These are phyloP conservation scores for Gossypium anomalum DNA, from an alignment of 345 rosid genomes.

Conservation along the genomic window DNA sequence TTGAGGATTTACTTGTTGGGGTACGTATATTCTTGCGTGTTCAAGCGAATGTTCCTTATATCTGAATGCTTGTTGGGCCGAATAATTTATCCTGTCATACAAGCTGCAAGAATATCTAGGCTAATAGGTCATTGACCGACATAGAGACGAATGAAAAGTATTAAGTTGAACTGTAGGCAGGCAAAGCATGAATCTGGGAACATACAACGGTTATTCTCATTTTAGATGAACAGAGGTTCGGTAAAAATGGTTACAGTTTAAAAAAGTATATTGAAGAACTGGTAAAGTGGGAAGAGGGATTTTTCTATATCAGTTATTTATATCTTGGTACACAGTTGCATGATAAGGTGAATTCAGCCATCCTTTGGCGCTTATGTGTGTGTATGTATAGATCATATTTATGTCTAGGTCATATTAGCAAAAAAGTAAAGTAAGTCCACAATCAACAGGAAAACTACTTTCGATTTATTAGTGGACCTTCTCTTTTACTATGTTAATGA, in stretches of 20 bases:
- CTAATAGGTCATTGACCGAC: not conserved
- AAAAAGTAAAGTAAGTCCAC: no score
- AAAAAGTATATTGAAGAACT: no score
- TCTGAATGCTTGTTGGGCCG: constrained; percentile 2
- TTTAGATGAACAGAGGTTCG: not conserved
- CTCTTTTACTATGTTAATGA: no score
- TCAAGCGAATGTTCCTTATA: not conserved
- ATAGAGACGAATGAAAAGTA: not conserved
- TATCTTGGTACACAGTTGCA: no score
- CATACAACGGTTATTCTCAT: not conserved
- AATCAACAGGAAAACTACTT: no score
- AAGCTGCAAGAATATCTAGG: constrained; percentile 1
- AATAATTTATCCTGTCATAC: not conserved
- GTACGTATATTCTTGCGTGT: not conserved
- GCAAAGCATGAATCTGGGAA: not conserved
- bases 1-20: constrained; percentile 4
- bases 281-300: not conserved
- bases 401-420: no score
- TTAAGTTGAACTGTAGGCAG: not conserved
- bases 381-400: no score
- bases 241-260: not conserved
- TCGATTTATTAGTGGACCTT: no score
- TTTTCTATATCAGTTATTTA: not conserved
- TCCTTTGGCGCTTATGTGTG: no score
- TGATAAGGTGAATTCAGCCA: no score